These are phyloP conservation scores for Lachnellula arida DNA, from an alignment of 2,329 filamentous ascomycete genomes.

Conservation along the genomic window DNA sequence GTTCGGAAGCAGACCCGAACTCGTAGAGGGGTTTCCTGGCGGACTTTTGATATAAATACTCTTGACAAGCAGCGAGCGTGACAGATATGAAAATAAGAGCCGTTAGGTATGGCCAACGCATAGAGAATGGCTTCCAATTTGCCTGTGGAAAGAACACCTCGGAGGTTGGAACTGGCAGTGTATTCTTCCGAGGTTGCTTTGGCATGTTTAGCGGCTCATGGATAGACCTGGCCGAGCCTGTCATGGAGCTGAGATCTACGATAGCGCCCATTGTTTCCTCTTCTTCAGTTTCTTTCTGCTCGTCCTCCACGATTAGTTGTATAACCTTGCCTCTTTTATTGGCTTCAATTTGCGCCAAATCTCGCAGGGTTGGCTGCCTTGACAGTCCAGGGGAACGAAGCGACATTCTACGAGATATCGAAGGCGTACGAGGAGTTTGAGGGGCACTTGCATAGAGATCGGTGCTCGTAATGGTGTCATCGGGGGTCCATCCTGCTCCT, in stretches of 20 bases:
- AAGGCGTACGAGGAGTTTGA: conserved; percentile 6
- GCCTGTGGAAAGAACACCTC: conserved; percentile 57
- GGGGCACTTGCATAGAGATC: conserved; percentile 41
- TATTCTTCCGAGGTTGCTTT: conserved; percentile 21
- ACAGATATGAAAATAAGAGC: conserved; percentile 51
- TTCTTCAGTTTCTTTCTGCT: conserved; percentile 1
- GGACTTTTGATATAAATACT: conserved; percentile 51
- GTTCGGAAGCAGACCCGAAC: conserved; percentile 47
- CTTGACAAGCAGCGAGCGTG: conserved; percentile 46
- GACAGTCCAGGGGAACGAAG: conserved; percentile 16
- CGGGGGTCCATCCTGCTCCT: conserved; percentile 48
- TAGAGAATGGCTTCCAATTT: conserved; percentile 63
- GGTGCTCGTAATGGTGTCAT: conserved; percentile 43
- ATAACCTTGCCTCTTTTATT: conserved; percentile 56
- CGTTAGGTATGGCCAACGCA: conserved; percentile 57
- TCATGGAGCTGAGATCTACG: conserved; percentile 29
- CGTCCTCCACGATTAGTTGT: conserved; percentile 50
- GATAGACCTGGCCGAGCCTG: conserved; percentile 13
- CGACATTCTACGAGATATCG: conserved; percentile 20
- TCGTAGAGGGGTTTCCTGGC: conserved; percentile 34
- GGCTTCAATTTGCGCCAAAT: conserved; percentile 52
- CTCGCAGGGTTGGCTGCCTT: conserved; percentile 41
- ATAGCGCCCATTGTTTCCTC: conserved; percentile 12
- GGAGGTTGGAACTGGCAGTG: conserved; percentile 33
- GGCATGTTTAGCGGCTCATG: conserved; percentile 14